Evolutionary conservation across 805 yeast genomes (phyloP), one percentile per base, ranked within the genome.

Genomic region (Candida boleticola): DNA sequence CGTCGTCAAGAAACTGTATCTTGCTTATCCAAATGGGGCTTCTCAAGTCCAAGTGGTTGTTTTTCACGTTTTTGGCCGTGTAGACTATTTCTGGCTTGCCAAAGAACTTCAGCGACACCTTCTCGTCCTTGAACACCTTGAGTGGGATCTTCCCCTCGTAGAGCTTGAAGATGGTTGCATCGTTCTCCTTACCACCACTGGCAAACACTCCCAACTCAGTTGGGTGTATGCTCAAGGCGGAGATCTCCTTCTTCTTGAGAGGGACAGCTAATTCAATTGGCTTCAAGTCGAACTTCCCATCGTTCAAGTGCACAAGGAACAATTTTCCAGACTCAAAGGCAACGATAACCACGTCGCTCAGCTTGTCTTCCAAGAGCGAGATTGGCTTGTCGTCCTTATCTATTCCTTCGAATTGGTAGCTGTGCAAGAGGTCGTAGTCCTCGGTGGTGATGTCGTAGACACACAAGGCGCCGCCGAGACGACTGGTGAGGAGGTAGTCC

Each of bases 141-240:
- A 41, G 37, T 16, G 52, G 44, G 5, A 54, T 40, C n/a, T 55
- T 60, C 3, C 50, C 42, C 1, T 58, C 58, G 38, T 63, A 66
- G 18, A 79, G 46, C 33, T 65, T 50, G 36, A 76, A 58, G 17
- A 83, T 63, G 39, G 76, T 77, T 4, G 86, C 64, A 57, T 87
- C 90, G 45, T 80, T 80, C 52, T 89, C 95, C 55, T 87, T 79
- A 22, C 98, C 99, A 27, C 97, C 97, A 53, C 70, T 78, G 1
- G 93, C 96, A 61, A 85, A 79, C 1, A 81, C 59, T 18, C 78
- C 76, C 5, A 60, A 58, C 17, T 68, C 71, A 13, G 59, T 53
- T 3, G 81, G 82, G 52, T 79, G 79, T 25, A 64, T 58, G 10
- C 61, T 58, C 54, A 76, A 77, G 29, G 80, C 60, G 43, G 71